Base-by-base conservation (phyloP, 768 basidiomycete species). In the Boletus speciosus region DNA sequence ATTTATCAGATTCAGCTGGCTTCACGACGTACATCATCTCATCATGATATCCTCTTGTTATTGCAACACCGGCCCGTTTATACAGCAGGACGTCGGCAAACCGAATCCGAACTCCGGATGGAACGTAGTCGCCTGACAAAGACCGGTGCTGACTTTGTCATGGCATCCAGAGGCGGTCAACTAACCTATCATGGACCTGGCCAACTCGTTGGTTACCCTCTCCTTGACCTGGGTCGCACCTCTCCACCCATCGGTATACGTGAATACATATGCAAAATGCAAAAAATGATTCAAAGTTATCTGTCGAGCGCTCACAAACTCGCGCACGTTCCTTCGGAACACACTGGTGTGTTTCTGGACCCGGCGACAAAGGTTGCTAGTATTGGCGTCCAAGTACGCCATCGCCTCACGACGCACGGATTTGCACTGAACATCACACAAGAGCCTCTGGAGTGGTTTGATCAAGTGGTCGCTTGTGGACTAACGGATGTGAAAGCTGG, bases 121-220 rank as follows among this genome's bases (percentile, higher is more conserved):
- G 90, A 96, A 62, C 78, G 78, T 38, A 56, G 68, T 37, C 83
- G 90, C 21, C 74, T 98, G n/a, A 81, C 78, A 4, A 66, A 76
- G 31, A 76, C 92, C 23, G 96, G 96, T 25, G 96, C 96, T 0
- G 92, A 97, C 66, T 95, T 95, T 63, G 81, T 90, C 37, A 74
- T 82, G 23, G 84, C 93, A 3, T 78, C 82, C 49, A 79, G 97
- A 49, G 97, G 97, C 14, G 97, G 97, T 3, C 87, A 98, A 73
- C 80, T 93, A 53, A 99, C 97, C 2, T 99, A 92, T 71, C 97
- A 99, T 69, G 97, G 97, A 0, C 95, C 97, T 2, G 97, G 97
- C 6, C 97, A 99, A 72, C 78, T 99, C 63, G 90, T 98, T 15
- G 97, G 94, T 29, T 99, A 99, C 68, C 93, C 94, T 2, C 77